Evolutionary conservation across 2,329 filamentous ascomycete genomes (phyloP), one percentile per base, ranked within the genome.

Genomic region (Hypoxylon sp.): DNA sequence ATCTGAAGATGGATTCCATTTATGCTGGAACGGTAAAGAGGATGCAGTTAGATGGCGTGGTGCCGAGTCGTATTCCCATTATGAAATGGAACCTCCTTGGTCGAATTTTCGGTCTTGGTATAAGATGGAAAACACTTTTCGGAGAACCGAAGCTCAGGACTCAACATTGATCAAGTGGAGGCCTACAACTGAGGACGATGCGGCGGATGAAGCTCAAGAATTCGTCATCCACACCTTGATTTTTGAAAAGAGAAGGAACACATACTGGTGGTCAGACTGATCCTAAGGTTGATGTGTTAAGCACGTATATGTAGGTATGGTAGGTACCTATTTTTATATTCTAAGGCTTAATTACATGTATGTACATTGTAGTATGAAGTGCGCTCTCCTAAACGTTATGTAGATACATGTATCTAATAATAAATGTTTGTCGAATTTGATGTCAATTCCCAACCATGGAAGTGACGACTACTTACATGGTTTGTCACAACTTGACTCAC

Each of bases 21-120:
- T 76, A 25, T 63, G 48, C 28, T 76, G 74, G 74, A 32, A 75
- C 25, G 67, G 73, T 14, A 60, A 67, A 23, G 65, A 67, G 19
- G 67, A 73, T 21, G 36, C 52, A 13, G 36, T 61, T 36, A 63
- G 65, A 21, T 76, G 74, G 74, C 66, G 60, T 28, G 74, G 74
- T 5, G 73, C 70, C 7, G 10, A 23, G 1, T 46, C 61, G 5
- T 76, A 76, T 51, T 23, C 17, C 7, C 72, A 72, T 28, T 67
- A 74, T 60, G 60, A 2, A 30, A 25, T 34, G 2, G 51, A 48
- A 38, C 1, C 6, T 30, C 6, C 28, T 30, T 7, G 3, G 28
- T 30, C 6, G 28, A 6, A 9, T 30, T 7, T 30, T 9, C 5
- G 6, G 5, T 21, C 28, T 13, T 63, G 60, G 28, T 64, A 67